These are phyloP conservation scores for Lepidopterella palustris DNA, from an alignment of 495 filamentous ascomycete species.

Conservation along the genomic window DNA sequence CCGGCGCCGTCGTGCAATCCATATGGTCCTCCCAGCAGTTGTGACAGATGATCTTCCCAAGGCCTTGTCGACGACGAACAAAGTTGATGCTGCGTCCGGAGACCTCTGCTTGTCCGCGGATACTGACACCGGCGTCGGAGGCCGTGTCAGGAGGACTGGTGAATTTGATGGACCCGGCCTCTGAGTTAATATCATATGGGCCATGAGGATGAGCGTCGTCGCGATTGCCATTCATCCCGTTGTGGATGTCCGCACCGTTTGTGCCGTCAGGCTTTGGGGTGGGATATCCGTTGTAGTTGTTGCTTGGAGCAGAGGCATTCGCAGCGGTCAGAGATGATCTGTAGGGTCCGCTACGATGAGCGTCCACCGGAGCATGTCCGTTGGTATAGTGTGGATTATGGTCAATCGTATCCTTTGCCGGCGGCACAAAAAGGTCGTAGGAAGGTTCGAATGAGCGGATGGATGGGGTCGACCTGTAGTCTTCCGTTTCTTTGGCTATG, in stretches of 20 bases:
- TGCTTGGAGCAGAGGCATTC: too few relatives aligned
- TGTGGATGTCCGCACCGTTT: too few relatives aligned
- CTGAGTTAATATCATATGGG: not conserved
- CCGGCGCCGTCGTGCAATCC: not conserved
- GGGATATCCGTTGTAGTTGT: too few relatives aligned
- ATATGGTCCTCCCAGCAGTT: not conserved
- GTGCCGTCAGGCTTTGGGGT: too few relatives aligned
- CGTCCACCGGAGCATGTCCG: too few relatives aligned
- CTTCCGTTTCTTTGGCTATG: not conserved
- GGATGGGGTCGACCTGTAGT: not conserved
- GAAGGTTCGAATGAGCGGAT: not conserved
- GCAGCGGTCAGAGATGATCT: too few relatives aligned
- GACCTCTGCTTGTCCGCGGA: not conserved
- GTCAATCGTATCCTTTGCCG: too few relatives aligned
- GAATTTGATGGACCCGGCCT: not conserved
- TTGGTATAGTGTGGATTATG: too few relatives aligned
- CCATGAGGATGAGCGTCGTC: not conserved
- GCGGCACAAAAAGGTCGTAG: too few relatives aligned
- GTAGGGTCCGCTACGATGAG: too few relatives aligned
- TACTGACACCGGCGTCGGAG: not conserved
- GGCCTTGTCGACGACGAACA: not conserved
- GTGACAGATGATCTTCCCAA: not conserved
- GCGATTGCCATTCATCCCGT: not conserved
- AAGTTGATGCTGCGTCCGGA: not conserved
- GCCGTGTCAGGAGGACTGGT: not conserved